These are phyloP conservation scores for Scutellaria barbata DNA, from an alignment of 257 asterid genomes.

Conservation along the genomic window DNA sequence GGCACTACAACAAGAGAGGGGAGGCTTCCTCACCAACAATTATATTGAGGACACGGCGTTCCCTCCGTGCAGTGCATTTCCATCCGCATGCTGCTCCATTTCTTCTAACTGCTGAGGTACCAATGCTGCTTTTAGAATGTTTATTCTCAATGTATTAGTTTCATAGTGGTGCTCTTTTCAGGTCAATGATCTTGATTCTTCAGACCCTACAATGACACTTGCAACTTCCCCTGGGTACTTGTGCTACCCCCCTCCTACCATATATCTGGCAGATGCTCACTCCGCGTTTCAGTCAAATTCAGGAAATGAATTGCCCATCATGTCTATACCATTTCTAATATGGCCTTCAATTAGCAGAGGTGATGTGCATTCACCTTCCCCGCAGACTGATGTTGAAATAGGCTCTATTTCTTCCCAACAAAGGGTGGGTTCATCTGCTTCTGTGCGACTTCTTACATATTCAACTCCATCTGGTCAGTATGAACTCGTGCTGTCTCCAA, in stretches of 20 bases:
- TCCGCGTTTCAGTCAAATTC: constrained; percentile 62
- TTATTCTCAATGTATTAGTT: constrained; percentile 21
- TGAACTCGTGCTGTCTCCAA: constrained; percentile 81
- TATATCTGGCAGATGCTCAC: constrained; percentile 82
- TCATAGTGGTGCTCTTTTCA: constrained; percentile 40
- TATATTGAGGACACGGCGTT: constrained; percentile 89
- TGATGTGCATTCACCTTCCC: constrained; percentile 55
- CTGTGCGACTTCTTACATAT: constrained; percentile 81
- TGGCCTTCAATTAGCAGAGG: constrained; percentile 74
- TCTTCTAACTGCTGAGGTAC: constrained; percentile 98
- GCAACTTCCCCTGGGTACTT: constrained; percentile 89
- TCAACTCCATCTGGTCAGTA: constrained; percentile 97
- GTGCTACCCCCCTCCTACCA: constrained; percentile 91
- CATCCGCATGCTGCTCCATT: constrained; percentile 96
- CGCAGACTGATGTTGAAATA: constrained; percentile 50
- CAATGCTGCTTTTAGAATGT: constrained; percentile 34
- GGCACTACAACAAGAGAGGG: constrained; percentile 87
- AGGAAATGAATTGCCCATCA: constrained; percentile 70
- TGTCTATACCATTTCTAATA: constrained; percentile 76
- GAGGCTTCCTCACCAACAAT: constrained; percentile 85
- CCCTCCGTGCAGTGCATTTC: constrained; percentile 98
- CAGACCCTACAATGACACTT: constrained; percentile 89
- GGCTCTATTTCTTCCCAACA: constrained; percentile 54
- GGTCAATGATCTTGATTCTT: constrained; percentile 88
- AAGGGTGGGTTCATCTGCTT: constrained; percentile 68